A percentile compares a stretch with the other conserved stretches of the same genome.
These are phyloP conservation scores for Beta vulgaris DNA, from an alignment of 148 eudicot species.

Conservation along the genomic window DNA sequence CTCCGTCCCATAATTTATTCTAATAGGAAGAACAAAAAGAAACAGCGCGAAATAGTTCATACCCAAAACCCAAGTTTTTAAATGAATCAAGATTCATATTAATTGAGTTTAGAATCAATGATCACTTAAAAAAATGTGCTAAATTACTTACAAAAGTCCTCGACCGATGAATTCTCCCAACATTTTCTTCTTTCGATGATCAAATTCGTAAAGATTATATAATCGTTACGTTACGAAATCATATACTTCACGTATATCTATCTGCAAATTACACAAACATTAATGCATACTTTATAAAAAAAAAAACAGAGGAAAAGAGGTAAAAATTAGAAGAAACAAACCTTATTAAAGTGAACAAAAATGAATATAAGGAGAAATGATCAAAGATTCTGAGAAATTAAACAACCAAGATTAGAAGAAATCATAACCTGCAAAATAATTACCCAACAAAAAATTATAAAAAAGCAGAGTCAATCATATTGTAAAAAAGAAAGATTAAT, in stretches of 20 bases:
- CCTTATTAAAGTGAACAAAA: background rate
- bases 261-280: background rate
- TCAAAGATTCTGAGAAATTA: constrained; percentile 32
- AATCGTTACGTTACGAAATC: background rate
- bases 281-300: too few relatives aligned
- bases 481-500: too few relatives aligned
- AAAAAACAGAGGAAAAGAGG: constrained; percentile 1
- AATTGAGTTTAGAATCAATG: too few relatives aligned
- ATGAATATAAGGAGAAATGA: background rate
- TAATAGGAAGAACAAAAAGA: too few relatives aligned
- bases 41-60: too few relatives aligned
- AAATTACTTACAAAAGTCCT: constrained; percentile 58
- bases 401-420: constrained; percentile 23
- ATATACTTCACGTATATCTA: background rate
- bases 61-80: too few relatives aligned
- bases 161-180: constrained; percentile 70
- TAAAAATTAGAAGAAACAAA: background rate
- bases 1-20: too few relatives aligned
- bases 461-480: background rate
- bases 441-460: background rate
- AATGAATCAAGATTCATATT: too few relatives aligned
- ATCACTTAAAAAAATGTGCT: background rate
- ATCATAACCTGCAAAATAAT: constrained; percentile 26
- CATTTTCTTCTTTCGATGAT: constrained; percentile 51
- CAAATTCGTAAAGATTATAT: background rate